Evolutionary conservation across 495 filamentous ascomycete genomes (phyloP).

Genomic region (Lichenothelia convexa): DNA sequence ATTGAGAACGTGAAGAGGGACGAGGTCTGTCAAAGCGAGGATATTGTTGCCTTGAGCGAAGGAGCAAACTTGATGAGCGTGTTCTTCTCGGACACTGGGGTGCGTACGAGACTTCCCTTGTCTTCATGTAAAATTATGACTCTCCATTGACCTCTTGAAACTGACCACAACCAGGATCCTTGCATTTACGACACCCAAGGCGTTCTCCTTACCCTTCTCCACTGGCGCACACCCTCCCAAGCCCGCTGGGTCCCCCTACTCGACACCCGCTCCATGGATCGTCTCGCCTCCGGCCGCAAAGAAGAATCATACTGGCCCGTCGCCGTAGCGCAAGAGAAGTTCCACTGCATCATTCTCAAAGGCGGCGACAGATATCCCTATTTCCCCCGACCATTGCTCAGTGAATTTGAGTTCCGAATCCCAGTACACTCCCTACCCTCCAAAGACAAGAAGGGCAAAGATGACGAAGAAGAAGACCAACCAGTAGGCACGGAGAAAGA

Average conservation of each 20-base stretch:
- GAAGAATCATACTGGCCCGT: constrained; percentile 90
- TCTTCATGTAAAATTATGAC: constrained; percentile 1
- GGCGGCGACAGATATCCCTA: constrained; percentile 85
- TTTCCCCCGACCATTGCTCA: constrained; percentile 81
- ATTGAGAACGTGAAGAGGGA: constrained; percentile 89
- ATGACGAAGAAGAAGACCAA: constrained; percentile 22
- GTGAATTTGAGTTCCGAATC: constrained; percentile 82
- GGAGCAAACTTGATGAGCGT: constrained; percentile 55
- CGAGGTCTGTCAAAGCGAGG: constrained; percentile 80
- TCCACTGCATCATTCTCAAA: constrained; percentile 98
- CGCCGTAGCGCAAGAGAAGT: constrained; percentile 76
- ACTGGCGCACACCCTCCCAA: constrained; percentile 73
- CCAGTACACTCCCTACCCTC: constrained; percentile 41
- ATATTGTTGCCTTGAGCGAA: constrained; percentile 66
- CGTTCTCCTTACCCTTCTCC: constrained; percentile 65
- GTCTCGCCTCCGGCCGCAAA: constrained; percentile 64
- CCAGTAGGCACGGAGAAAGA: constrained; percentile 6
- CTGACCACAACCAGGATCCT: constrained; percentile 48
- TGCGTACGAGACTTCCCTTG: constrained; percentile 26
- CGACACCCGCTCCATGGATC: constrained; percentile 67
- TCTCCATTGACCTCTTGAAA: too few relatives aligned
- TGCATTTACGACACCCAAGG: constrained; percentile 87
- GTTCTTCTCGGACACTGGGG: constrained; percentile 79
- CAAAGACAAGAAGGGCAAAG: constrained; percentile 16
- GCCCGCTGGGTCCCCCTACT: constrained; percentile 84